Evolutionary conservation across 345 rosid species (phyloP).

Genomic region (Corchorus olitorius): DNA sequence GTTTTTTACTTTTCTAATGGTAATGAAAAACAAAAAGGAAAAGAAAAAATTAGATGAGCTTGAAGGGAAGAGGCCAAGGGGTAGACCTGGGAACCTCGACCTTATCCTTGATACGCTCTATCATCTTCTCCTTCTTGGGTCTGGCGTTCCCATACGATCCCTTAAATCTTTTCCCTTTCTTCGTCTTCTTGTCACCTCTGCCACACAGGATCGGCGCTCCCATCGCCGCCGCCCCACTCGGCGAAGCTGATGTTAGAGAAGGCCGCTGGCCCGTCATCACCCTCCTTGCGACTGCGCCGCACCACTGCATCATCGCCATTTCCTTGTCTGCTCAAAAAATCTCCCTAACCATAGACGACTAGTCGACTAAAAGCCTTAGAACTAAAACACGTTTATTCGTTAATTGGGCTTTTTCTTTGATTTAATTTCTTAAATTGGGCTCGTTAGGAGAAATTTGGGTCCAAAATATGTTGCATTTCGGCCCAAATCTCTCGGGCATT

Average conservation of each 20-base stretch:
- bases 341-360: background rate
- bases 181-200: conserved; percentile 89
- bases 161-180: conserved; percentile 88
- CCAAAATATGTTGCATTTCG: background rate
- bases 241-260: conserved; percentile 10
- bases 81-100: conserved; percentile 96
- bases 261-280: conserved; percentile 44
- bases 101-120: conserved; percentile 84
- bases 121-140: conserved; percentile 92
- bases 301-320: conserved; percentile 66
- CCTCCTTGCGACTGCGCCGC: conserved; percentile 62
- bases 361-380: background rate
- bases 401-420: background rate
- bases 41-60: conserved; percentile 59
- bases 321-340: background rate
- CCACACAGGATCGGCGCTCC: conserved; percentile 67
- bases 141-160: conserved; percentile 87
- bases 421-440: background rate
- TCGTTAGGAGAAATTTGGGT: background rate
- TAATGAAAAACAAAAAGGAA: too few relatives aligned
- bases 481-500: background rate
- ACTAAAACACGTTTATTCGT: background rate
- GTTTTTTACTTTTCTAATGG: too few relatives aligned
- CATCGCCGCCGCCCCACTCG: conserved; percentile 17
- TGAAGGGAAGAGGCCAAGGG: conserved; percentile 99